Evolutionary conservation across 2,329 filamentous ascomycete species (phyloP), one percentile per base, ranked within the genome.

Genomic region (Ophiostoma sp.): DNA sequence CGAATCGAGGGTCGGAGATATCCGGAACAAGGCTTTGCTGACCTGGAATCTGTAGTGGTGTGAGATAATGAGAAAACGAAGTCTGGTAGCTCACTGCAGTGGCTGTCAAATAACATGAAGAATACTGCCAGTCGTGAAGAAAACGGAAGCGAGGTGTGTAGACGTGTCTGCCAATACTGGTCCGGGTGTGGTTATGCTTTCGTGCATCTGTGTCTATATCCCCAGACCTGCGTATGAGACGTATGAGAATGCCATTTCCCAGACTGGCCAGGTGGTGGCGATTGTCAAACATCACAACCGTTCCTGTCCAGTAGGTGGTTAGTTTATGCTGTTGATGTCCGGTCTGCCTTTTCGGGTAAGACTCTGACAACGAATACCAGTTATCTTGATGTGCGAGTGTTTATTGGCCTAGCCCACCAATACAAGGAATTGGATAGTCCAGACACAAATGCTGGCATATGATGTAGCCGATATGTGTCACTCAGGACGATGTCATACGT

Each of bases 1-100:
- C 48, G n/a, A 52, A 52, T 15, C 23, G 23, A 57, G 52, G 15
- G 23, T 23, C 27, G 52, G 52, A 57, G 52, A 57, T 57, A n/a
- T 57, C 52, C 52, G 52, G 23, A 57, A 57, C 23, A 57, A 57
- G 52, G 10, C n/a, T 57, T n/a, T 48, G 44, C 44, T 48, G 44
- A 48, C 44, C 20, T 48, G 2, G 27, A 4, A 57, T 57, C 23
- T 10, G 52, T 57, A 57, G 17, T 27, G 52, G 52, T 57, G 20
- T 48, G 20, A 15, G 2, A 39, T 39, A 8, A 41, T 41, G 15
- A 41, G 39, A 39, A 39, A 39, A 8, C 1, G 36, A 7, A 7
- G 7, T 15, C 8, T 23, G 27, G 44, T 48, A 13, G 44, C 36
- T 10, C 5, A 20, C 7, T 48, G n/a, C n/a, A 57, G 11, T 62